Base-by-base conservation (phyloP, 345 rosid genomes). In the Eucalyptus leucophloia region DNA sequence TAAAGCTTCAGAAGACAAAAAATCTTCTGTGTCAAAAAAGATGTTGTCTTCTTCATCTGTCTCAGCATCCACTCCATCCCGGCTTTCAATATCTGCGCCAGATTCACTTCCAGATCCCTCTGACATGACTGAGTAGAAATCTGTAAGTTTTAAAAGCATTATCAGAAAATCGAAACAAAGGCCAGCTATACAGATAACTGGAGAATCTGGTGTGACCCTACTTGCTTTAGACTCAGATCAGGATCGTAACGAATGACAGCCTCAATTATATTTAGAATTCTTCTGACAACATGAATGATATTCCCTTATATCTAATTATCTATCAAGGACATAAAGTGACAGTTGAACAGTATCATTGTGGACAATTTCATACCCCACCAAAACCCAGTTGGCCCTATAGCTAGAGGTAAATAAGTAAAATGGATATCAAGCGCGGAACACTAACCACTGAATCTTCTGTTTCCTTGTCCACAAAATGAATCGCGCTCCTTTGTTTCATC, bases 61-160 rank as follows among this genome's bases (percentile, higher is more conserved):
- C 92, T 96, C 99, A 87, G 91, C 96, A 92, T 95, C 98, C 88
- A 88, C 97, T 88, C 99, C 99, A 92, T 95, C 97, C 90, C 94
- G 98, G 92, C 99, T 98, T 91, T 95, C 99, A 91, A 96, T 96
- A 81, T 98, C 99, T 62, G 93, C 99, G 88, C 96, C 99, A 86
- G 97, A 94, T 89, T 95, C 99, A 90, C 96, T 98, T 80, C 92
- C 96, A 93, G 96, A 95, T 50, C 97, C 99, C 92, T 97, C 98
- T 50, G 99, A 98, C 97, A 97, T 93, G 89, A 98, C 99, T 86
- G 99, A 98, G 92, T 98, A 98, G 95, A 98, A 97, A 95, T 98
- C 99, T 98, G 96, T 87, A 50, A 91, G 65, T 87, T 88, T 87
- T 54, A 90, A 94, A 51, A 50, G 40, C 86, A 88, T 88, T 60